Conservation (phyloP, 2,329 filamentous ascomycete genomes). For the Epicoccum nigrum region DNA sequence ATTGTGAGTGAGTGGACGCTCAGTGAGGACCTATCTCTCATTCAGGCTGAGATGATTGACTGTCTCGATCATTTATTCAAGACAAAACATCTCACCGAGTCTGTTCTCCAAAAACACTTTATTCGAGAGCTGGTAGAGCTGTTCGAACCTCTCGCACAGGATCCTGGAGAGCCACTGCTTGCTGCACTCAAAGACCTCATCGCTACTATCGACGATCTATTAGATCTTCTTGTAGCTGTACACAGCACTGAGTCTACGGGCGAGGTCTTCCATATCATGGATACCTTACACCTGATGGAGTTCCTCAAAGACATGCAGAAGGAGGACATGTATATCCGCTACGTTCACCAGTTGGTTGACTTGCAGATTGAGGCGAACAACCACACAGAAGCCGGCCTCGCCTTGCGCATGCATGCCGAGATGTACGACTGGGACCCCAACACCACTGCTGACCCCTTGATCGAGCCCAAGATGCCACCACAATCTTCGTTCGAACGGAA, state of each 20-base stretch:
- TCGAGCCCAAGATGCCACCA: slow-evolving; percentile 77
- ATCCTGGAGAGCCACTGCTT: slow-evolving; percentile 75
- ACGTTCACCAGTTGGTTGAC: slow-evolving; percentile 87
- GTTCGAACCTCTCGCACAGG: slow-evolving; percentile 73
- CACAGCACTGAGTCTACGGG: slow-evolving; percentile 76
- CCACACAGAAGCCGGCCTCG: slow-evolving; percentile 85
- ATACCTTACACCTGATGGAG: slow-evolving; percentile 90
- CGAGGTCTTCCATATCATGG: slow-evolving; percentile 83
- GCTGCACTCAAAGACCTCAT: slow-evolving; percentile 79
- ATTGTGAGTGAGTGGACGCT: slow-evolving; percentile 98
- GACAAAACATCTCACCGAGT: slow-evolving; percentile 83
- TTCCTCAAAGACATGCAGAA: slow-evolving; percentile 97
- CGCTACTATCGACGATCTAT: slow-evolving; percentile 82
- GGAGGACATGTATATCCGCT: slow-evolving; percentile 94
- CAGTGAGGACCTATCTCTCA: slow-evolving; percentile 86
- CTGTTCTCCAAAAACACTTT: slow-evolving; percentile 89
- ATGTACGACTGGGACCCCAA: slow-evolving; percentile 89
- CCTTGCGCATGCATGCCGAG: slow-evolving; percentile 87
- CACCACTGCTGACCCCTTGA: slow-evolving; percentile 67
- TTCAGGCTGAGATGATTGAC: slow-evolving; percentile 97
- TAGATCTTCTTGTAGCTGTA: slow-evolving; percentile 89
- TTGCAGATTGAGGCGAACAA: slow-evolving; percentile 79
- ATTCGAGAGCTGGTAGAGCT: slow-evolving; percentile 81
- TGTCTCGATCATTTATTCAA: slow-evolving; percentile 91
- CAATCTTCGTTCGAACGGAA: slow-evolving; percentile 92